These are phyloP conservation scores for Auricularia heimuer DNA, from an alignment of 768 basidiomycete species.

Conservation along the genomic window DNA sequence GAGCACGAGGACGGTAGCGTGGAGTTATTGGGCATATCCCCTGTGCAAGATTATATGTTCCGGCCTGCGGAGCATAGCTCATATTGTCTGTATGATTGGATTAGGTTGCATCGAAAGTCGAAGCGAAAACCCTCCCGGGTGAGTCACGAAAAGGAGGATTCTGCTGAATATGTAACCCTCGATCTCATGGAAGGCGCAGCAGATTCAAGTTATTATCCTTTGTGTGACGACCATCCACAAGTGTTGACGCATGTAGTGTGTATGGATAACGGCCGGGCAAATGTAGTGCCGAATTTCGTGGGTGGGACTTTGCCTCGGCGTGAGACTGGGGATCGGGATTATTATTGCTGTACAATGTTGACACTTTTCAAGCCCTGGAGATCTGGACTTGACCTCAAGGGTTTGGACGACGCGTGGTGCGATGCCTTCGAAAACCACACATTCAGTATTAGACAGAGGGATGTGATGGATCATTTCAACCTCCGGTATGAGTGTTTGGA, in stretches of 20 bases:
- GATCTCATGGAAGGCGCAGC: background rate
- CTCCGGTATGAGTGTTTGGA: constrained; percentile 5
- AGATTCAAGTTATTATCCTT: background rate
- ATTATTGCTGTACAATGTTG: constrained; percentile 1
- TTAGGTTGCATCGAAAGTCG: constrained; percentile 10
- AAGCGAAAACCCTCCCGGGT: background rate
- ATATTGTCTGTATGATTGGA: constrained; percentile 22
- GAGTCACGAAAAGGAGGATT: background rate
- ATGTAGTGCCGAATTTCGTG: background rate
- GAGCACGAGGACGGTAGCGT: too few relatives aligned
- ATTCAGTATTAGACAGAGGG: constrained; percentile 9
- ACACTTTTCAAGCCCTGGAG: constrained; percentile 18
- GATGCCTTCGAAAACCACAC: constrained; percentile 12
- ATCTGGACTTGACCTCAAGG: constrained; percentile 15
- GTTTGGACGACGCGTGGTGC: constrained; percentile 7
- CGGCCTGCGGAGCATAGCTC: constrained; percentile 12
- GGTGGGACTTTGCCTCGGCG: background rate
- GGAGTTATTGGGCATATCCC: too few relatives aligned
- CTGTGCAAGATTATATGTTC: constrained; percentile 18
- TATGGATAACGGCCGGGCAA: background rate
- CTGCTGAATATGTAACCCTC: background rate
- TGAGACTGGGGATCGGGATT: background rate
- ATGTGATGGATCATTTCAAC: constrained; percentile 19
- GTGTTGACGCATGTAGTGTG: background rate
- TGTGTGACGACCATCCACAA: background rate